Base-by-base conservation (phyloP, 768 basidiomycete species). In the Leccinum barrowsii region DNA sequence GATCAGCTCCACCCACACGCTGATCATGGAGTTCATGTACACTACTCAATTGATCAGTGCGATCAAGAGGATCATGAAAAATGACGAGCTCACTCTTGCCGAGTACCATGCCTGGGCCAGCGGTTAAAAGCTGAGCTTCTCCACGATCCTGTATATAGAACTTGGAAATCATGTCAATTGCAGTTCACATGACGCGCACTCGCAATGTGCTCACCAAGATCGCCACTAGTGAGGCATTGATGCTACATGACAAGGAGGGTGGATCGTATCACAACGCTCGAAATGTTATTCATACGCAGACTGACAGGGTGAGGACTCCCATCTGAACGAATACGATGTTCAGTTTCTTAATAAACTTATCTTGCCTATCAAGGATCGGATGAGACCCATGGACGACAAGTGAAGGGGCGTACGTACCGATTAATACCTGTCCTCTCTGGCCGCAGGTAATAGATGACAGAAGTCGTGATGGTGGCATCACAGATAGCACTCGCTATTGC, bases 11-110 rank as follows among this genome's bases (percentile, higher is more conserved):
- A 28, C 69, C 58, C 52, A 70, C 69, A 70, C 65, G 10, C 63
- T 52, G 7, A 71, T 34, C 61, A 67, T 65, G 12, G 65, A 71
- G 32, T 69, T 71, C 24, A 50, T 12, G 15, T 65, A 70, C 22
- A 57, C 69, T 69, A 47, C 17, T 28, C 3, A 21, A 7, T 7
- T 13, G 3, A 11, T 54, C 3, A 57, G 42, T 24, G 24, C 21
- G n/a, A n/a, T 0, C 22, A 17, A 32, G 24, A 13, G 1, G 28
- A 47, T 28, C 28, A 28, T 8, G 28, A n/a, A 48, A n/a, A 50
- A 21, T 2, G 1, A 2, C 4, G 5, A n/a, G 21, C 60, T 48
- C 28, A 70, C 69, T 54, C 40, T 71, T 64, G 35, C 58, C 47
- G 5, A 71, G n/a, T 7, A 67, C 2, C 6, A 44, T 3, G 10